phyloP scores from a whole-genome alignment of 208 protist species.

The Acanthamoeba castellanii region DNA sequence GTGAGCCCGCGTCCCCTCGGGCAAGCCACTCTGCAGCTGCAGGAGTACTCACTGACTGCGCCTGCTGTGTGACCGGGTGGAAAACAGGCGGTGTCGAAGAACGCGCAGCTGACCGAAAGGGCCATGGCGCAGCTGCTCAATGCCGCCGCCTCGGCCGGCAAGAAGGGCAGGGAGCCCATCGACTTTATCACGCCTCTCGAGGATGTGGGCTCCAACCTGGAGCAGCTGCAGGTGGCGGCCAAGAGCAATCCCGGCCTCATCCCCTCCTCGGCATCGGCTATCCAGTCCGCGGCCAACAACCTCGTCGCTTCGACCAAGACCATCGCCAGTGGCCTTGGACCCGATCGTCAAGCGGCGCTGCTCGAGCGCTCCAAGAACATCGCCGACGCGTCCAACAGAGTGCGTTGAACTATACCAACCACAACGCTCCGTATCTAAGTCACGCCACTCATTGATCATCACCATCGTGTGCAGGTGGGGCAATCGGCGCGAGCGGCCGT shows the following conservation, averaged over 20 bases:
- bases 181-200: conserved; percentile 71
- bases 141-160: neutral
- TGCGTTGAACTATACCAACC: neutral
- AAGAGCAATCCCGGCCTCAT: conserved; percentile 62
- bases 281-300: conserved; percentile 36
- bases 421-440: no score
- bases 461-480: neutral
- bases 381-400: neutral
- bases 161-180: conserved; percentile 50
- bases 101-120: neutral
- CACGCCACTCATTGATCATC: neutral
- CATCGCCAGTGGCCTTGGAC: neutral
- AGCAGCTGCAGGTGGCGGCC: conserved; percentile 15
- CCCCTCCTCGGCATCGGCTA: neutral
- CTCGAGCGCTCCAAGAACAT: conserved; percentile 28
- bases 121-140: conserved; percentile 20
- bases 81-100: neutral
- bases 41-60: neutral
- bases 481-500: conserved; percentile 8
- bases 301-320: conserved; percentile 8
- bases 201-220: conserved; percentile 16
- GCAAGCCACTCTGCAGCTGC: neutral
- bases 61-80: neutral
- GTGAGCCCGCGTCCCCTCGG: neutral
- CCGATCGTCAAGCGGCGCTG: conserved; percentile 25